Percentiles rank a stretch among this genome's conserved stretches.
These are phyloP conservation scores for Mortierella sp. DNA, from an alignment of 371 early-diverging fungal species.

Conservation along the genomic window DNA sequence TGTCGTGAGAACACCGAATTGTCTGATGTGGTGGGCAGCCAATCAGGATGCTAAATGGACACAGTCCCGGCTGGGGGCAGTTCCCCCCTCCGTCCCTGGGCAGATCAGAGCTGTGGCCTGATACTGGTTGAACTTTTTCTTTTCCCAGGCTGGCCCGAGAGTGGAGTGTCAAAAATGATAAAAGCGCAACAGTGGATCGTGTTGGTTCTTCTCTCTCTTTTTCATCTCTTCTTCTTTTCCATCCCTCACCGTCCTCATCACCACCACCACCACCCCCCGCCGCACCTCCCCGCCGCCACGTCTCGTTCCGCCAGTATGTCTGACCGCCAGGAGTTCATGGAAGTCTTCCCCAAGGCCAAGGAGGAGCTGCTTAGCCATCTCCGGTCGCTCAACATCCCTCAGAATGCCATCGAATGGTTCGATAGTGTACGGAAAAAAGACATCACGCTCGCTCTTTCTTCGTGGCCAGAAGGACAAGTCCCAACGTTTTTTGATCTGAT, in stretches of 20 bases:
- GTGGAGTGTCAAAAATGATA: no score
- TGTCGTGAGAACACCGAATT: background rate
- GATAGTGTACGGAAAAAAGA: constrained; percentile 55
- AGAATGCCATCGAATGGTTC: constrained; percentile 80
- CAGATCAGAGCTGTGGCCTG: background rate
- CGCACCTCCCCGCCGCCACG: background rate
- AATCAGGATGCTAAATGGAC: constrained; percentile 6
- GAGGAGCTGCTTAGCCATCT: constrained; percentile 74
- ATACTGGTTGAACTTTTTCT: background rate
- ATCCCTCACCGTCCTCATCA: constrained; percentile 2
- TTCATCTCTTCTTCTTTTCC: constrained; percentile 2
- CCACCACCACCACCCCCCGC: constrained; percentile 2
- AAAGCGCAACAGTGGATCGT: no score
- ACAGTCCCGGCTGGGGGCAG: background rate
- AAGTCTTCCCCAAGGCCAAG: constrained; percentile 65
- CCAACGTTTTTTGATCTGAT: background rate
- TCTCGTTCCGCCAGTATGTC: constrained; percentile 54
- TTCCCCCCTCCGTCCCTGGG: no score
- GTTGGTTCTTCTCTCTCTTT: no score
- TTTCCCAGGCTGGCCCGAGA: background rate
- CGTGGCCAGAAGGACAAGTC: no score
- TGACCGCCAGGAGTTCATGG: constrained; percentile 67
- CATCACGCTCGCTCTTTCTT: background rate
- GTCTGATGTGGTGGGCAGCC: constrained; percentile 24
- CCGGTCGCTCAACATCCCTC: constrained; percentile 74